A percentile compares a stretch with the other conserved stretches of the same genome.
phyloP scores from a whole-genome alignment of 805 yeast species.

The Zygosaccharomyces gambellarensis region DNA sequence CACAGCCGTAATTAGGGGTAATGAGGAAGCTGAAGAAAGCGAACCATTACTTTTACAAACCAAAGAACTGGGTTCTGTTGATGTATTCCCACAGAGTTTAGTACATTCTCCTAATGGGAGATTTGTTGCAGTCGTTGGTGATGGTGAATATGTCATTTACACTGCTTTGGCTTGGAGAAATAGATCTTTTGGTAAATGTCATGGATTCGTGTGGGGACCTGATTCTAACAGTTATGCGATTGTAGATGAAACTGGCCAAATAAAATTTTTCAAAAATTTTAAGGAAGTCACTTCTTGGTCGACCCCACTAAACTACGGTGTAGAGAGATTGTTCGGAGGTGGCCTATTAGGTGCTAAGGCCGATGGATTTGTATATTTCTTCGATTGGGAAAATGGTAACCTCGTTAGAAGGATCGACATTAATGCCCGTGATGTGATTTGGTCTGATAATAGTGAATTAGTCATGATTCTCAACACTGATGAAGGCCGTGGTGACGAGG shows the following conservation, averaged over 20 bases:
- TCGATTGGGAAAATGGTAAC: slow-evolving; percentile 87
- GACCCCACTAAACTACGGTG: slow-evolving; percentile 62
- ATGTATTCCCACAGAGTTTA: slow-evolving; percentile 82
- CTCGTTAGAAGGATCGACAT: slow-evolving; percentile 87
- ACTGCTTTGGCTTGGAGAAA: slow-evolving; percentile 98
- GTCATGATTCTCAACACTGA: slow-evolving; percentile 70
- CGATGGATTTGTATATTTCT: slow-evolving; percentile 79
- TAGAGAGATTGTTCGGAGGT: slow-evolving; percentile 83
- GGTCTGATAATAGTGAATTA: slow-evolving; percentile 93
- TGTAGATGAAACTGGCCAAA: slow-evolving; percentile 59
- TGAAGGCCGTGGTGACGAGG: slow-evolving; percentile 28
- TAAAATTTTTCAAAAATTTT: slow-evolving; percentile 77
- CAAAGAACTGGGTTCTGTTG: slow-evolving; percentile 92
- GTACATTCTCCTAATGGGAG: slow-evolving; percentile 96
- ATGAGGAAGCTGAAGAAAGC: slow-evolving; percentile 69
- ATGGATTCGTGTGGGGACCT: slow-evolving; percentile 91
- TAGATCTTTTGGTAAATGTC: slow-evolving; percentile 83
- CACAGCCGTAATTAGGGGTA: slow-evolving; percentile 72
- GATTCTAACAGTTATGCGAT: slow-evolving; percentile 86
- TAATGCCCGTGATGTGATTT: slow-evolving; percentile 70
- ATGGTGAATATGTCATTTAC: slow-evolving; percentile 93
- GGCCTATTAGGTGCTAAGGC: slow-evolving; percentile 80
- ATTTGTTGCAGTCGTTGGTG: slow-evolving; percentile 95
- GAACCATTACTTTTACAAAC: slow-evolving; percentile 70
- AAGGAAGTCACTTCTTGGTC: slow-evolving; percentile 64